Evolutionary conservation across 2,329 filamentous ascomycete species (phyloP), one percentile per base, ranked within the genome.

Genomic region (Lasiodiplodia gonubiensis): DNA sequence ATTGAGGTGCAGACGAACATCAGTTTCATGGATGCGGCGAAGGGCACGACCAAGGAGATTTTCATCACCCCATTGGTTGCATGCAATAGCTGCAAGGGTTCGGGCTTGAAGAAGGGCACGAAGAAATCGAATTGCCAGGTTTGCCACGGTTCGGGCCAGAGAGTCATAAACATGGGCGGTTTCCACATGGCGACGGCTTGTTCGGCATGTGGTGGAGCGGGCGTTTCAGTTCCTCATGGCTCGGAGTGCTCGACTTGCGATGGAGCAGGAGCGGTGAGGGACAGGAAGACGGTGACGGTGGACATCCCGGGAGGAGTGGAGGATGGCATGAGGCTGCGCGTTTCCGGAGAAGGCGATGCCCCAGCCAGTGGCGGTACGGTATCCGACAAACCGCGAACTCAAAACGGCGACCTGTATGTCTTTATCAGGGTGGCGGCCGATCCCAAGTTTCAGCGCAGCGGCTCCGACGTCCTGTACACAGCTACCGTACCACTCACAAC

Each of bases 131-230:
- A 89, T 69, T 99, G 95, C 80, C 89, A 89, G 77, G 83, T 86
- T 64, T 99, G 95, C 78, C 90, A 91, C 69, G 95, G 95, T 18
- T 93, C 93, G 1, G 95, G 95, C 61, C 92, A 91, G 46, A 86
- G 92, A 67, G 90, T 98, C 59, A 93, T 97, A 79, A 90, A 93
- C 75, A 91, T 97, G 86, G 93, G 93, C 65, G 94, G 93, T 27
- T 98, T 99, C 82, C 94, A 98, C 82, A 94, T 99, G 90, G 92
- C 92, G 4, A 92, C 92, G 69, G 96, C 93, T 1, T 99, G 95
- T 79, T 85, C 87, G 23, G 82, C 88, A 42, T 99, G 95, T 77
- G 89, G 89, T 63, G 95, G 95, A 3, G 89, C 87, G 53, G 95
- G 95, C 57, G 83, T 89, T 64, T 85, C 86, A 2, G 90, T 93